Evolutionary conservation across 139 green algal genomes (phyloP), one percentile per base, ranked within the genome.

Genomic region (Diplosphaera chodatii): DNA sequence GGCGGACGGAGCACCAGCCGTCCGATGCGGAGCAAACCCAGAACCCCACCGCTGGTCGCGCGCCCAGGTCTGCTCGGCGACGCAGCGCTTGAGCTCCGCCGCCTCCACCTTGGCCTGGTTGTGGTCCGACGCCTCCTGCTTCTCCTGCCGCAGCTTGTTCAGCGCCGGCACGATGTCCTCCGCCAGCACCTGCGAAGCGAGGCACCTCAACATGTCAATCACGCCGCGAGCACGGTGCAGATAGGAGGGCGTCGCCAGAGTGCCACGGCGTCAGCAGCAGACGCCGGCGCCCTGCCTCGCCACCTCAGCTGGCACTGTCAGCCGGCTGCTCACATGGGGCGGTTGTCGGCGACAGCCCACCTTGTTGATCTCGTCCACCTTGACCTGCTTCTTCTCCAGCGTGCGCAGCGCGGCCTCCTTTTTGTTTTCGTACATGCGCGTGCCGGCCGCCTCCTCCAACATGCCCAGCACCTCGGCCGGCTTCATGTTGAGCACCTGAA

Each of bases 401-500:
- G 93, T 89, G 65, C 71, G 64, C 31, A 90, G 73, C 27, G 90
- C 90, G n/a, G 74, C 82, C 55, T 97, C 91, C 83, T 97, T 97
- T 83, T 99, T 99, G 65, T 85, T 92, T 77, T 99, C 94, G 79
- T 98, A 99, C 90, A 99, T 98, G 66, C 93, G 90, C 5, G 96
- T 99, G 29, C 95, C 95, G 1, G 84, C 85, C 0, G 90, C 96
- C 84, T 99, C 96, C 72, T 99, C 96, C 72, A 99, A 84, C 87
- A 99, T 92, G 15, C 87, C 89, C 73, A 99, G 77, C 63, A 97
- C 98, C 87, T 99, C 96, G 2, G 81, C 81, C 0, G 96, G 94
- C 83, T 98, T 98, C 96, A 99, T 99, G 90, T 99, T 99, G 28
- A 98, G 83, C 32, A 99, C 94, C 87, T 97, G 85, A 27, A 34